phyloP scores from a whole-genome alignment of 2,329 filamentous ascomycete genomes.

The Fusarium haematococcum region DNA sequence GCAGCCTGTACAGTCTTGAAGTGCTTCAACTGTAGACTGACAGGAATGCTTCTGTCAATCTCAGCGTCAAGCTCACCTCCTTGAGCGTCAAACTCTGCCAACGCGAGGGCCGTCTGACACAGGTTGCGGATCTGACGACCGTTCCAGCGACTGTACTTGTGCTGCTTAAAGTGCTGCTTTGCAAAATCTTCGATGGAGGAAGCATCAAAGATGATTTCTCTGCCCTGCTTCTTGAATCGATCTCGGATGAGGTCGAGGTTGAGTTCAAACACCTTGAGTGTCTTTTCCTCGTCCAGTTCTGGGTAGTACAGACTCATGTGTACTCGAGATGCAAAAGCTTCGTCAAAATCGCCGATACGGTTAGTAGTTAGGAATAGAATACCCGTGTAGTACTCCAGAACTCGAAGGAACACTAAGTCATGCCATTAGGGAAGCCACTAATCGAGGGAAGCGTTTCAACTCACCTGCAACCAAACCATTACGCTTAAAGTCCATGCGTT shows the following conservation, averaged over 20 bases:
- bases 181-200: background rate
- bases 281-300: background rate
- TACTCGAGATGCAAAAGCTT: background rate
- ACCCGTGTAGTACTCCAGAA: background rate
- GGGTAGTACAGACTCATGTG: conserved; percentile 10
- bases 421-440: background rate
- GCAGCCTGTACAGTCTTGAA: background rate
- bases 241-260: background rate
- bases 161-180: background rate
- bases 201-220: background rate
- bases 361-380: background rate
- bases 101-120: conserved; percentile 46
- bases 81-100: conserved; percentile 51
- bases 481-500: conserved; percentile 6
- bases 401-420: background rate
- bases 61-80: background rate
- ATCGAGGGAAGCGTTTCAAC: fast-evolving
- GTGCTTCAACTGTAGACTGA: background rate
- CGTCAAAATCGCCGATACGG: background rate
- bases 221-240: background rate
- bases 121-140: conserved; percentile 47
- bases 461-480: conserved; percentile 27
- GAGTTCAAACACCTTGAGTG: background rate
- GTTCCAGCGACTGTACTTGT: conserved; percentile 48
- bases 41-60: background rate